phyloP scores from a whole-genome alignment of 2,329 filamentous ascomycete genomes.

The Penicillium sp. region DNA sequence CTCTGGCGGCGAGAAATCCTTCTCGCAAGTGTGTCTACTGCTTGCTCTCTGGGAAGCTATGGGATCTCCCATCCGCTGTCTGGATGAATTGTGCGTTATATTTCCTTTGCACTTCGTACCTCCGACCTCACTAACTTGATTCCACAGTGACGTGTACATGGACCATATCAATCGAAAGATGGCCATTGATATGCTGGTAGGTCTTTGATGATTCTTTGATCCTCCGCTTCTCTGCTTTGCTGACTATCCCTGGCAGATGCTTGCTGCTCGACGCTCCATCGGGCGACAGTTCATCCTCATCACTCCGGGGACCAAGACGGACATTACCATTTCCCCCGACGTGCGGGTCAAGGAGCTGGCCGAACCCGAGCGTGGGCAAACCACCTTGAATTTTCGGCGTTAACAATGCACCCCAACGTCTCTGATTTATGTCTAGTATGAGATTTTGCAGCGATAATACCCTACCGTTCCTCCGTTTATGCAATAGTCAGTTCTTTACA shows the following conservation, averaged over 20 bases:
- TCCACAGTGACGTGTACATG: conserved; percentile 84
- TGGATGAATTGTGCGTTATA: conserved; percentile 77
- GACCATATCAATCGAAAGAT: conserved; percentile 92
- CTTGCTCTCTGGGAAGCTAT: conserved; percentile 97
- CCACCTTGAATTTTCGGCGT: conserved; percentile 35
- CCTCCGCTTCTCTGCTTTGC: conserved; percentile 1
- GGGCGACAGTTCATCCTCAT: conserved; percentile 95
- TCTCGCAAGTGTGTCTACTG: conserved; percentile 91
- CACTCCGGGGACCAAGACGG: conserved; percentile 78
- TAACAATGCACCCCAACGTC: conserved; percentile 4
- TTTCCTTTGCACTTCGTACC: background rate
- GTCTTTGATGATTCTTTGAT: conserved; percentile 33
- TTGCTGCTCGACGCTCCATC: conserved; percentile 79
- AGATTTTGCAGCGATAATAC: background rate
- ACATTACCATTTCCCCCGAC: conserved; percentile 46
- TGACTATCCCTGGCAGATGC: conserved; percentile 57
- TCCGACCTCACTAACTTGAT: conserved; percentile 15
- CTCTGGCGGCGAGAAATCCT: conserved; percentile 95
- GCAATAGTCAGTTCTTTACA: background rate
- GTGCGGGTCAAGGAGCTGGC: conserved; percentile 47
- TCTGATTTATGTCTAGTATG: background rate
- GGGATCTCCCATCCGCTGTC: conserved; percentile 87
- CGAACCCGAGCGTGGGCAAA: conserved; percentile 47
- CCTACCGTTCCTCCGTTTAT: background rate
- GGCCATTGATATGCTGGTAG: conserved; percentile 88